Evolutionary conservation across 352 stramenopile genomes (phyloP).

Genomic region (Pythium brassicae): DNA sequence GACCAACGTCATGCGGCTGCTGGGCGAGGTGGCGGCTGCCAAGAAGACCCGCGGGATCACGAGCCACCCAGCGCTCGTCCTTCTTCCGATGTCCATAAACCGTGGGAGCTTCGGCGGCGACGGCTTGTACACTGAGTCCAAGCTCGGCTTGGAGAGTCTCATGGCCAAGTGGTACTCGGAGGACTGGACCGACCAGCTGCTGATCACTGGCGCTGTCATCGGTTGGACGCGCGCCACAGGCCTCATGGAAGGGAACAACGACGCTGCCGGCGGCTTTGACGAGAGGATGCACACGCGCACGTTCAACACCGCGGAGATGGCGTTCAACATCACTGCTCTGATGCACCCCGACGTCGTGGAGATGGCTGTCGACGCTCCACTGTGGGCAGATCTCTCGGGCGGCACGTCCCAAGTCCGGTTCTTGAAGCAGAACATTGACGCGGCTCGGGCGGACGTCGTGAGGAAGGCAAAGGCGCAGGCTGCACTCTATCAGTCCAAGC

Average conservation of each 20-base stretch:
- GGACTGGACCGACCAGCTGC: slow-evolving; percentile 84
- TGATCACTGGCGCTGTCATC: slow-evolving; percentile 80
- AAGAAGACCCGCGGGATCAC: slow-evolving; percentile 70
- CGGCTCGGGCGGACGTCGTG: slow-evolving; percentile 50
- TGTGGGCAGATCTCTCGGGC: slow-evolving; percentile 80
- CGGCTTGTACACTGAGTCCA: slow-evolving; percentile 86
- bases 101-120: slow-evolving; percentile 85
- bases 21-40: slow-evolving; percentile 69
- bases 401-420: slow-evolving; percentile 75
- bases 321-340: slow-evolving; percentile 83
- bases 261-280: slow-evolving; percentile 78
- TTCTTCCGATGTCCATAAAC: slow-evolving; percentile 84
- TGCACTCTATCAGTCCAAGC: slow-evolving; percentile 28
- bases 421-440: slow-evolving; percentile 61
- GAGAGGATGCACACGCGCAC: slow-evolving; percentile 69
- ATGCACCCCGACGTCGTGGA: slow-evolving; percentile 80
- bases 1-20: slow-evolving; percentile 80
- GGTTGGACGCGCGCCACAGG: slow-evolving; percentile 85
- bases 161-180: slow-evolving; percentile 87
- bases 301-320: slow-evolving; percentile 86
- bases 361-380: slow-evolving; percentile 55
- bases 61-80: slow-evolving; percentile 69
- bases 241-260: slow-evolving; percentile 88
- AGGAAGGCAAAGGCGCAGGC: slow-evolving; percentile 54
- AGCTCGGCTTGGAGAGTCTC: slow-evolving; percentile 82